Percentiles rank a stretch among this genome's conserved stretches.
Evolutionary conservation across 352 stramenopile species (phyloP).

Genomic region (Aphanomyces stellatus): DNA sequence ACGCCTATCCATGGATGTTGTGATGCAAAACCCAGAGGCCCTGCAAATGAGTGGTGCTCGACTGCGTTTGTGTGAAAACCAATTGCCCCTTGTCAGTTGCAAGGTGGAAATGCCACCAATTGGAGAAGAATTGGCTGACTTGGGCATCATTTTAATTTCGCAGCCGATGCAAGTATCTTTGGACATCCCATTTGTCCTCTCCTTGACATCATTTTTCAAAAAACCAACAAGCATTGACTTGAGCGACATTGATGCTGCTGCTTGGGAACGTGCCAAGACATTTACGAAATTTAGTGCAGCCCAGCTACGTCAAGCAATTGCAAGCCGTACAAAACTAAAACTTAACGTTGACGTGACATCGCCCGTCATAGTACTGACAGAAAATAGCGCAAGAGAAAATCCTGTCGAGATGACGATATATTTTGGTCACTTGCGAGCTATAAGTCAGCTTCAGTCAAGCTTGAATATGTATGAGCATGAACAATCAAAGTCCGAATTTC

Average conservation of each 20-base stretch:
- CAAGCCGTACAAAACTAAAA: conserved; percentile 58
- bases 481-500: background rate
- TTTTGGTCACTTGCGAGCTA: conserved; percentile 2
- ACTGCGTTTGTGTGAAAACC: conserved; percentile 53
- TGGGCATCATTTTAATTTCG: conserved; percentile 59
- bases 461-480: background rate
- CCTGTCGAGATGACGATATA: conserved; percentile 1
- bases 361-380: conserved; percentile 61
- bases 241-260: conserved; percentile 54
- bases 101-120: conserved; percentile 10
- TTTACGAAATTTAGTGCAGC: conserved; percentile 67
- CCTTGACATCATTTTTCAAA: conserved; percentile 57
- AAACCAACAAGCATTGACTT: conserved; percentile 68
- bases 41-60: conserved; percentile 68
- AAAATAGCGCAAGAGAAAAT: conserved; percentile 32
- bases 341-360: conserved; percentile 73
- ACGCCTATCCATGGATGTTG: conserved; percentile 29
- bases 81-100: conserved; percentile 44
- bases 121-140: background rate
- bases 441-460: background rate
- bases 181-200: conserved; percentile 63
- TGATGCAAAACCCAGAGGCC: conserved; percentile 49
- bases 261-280: conserved; percentile 63
- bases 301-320: conserved; percentile 59
- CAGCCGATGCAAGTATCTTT: conserved; percentile 76